Conservation (phyloP, 768 basidiomycete species). For the Russula sp. region DNA sequence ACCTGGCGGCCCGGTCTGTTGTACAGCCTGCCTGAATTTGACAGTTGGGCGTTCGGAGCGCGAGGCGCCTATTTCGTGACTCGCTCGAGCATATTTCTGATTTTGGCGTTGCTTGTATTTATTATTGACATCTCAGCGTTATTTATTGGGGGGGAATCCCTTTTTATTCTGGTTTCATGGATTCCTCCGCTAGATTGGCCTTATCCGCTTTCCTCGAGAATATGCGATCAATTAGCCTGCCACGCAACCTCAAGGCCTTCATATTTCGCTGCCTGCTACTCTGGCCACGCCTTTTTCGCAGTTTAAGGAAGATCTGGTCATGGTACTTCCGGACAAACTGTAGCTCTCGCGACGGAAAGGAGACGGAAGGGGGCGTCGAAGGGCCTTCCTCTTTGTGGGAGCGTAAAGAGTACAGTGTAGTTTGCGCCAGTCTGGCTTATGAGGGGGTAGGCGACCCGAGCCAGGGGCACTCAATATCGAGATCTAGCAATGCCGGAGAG, state of each 20-base stretch:
- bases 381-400: neutral
- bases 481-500: neutral
- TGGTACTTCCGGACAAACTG: neutral
- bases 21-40: too few relatives aligned
- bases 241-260: neutral
- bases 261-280: neutral
- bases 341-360: neutral
- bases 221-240: neutral
- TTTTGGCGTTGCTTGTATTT: neutral
- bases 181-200: neutral
- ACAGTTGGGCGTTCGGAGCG: neutral
- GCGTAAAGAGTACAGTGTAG: neutral
- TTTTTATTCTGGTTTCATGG: neutral
- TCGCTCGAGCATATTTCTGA: neutral
- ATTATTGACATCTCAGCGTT: neutral
- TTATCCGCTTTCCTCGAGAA: neutral
- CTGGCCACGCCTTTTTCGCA: neutral
- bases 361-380: neutral
- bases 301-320: neutral
- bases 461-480: neutral
- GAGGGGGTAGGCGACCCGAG: neutral
- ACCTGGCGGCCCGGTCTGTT: too few relatives aligned
- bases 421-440: neutral
- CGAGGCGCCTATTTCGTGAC: neutral
- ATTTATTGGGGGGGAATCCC: too few relatives aligned